These are phyloP conservation scores for Sarocladium strictum DNA, from an alignment of 2,329 filamentous ascomycete genomes.

Conservation along the genomic window DNA sequence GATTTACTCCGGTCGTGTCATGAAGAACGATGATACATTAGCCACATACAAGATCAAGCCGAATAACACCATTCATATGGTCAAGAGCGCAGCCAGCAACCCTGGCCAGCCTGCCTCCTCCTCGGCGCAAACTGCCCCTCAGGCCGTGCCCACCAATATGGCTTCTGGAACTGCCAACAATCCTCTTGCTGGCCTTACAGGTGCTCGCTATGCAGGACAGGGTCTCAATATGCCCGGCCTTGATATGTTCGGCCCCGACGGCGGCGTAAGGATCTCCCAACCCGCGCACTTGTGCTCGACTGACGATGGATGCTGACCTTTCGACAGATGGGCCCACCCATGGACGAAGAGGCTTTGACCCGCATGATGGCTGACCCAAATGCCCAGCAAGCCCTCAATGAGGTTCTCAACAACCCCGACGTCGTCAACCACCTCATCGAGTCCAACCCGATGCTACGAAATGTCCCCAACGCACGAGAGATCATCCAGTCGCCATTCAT, in stretches of 20 bases:
- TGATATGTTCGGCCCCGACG: slow-evolving; percentile 88
- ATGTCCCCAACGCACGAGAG: slow-evolving; percentile 70
- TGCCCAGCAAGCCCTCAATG: slow-evolving; percentile 82
- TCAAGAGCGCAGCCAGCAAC: slow-evolving; percentile 93
- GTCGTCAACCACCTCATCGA: slow-evolving; percentile 94
- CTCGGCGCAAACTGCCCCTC: slow-evolving; percentile 33
- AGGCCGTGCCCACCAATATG: slow-evolving; percentile 64
- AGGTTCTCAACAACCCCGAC: slow-evolving; percentile 90
- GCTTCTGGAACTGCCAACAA: slow-evolving; percentile 81
- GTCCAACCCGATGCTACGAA: slow-evolving; percentile 75
- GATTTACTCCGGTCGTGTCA: slow-evolving; percentile 94
- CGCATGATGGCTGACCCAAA: slow-evolving; percentile 85
- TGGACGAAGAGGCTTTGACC: slow-evolving; percentile 73
- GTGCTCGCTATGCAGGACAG: slow-evolving; percentile 88
- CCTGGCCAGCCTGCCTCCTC: slow-evolving; percentile 38
- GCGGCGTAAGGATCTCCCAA: slow-evolving; percentile 62
- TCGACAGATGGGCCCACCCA: slow-evolving; percentile 78
- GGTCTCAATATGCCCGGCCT: slow-evolving; percentile 74
- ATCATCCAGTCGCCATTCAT: slow-evolving; percentile 86
- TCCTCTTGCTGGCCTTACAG: slow-evolving; percentile 82
- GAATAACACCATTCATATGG: slow-evolving; percentile 91
- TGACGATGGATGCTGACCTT: slow-evolving; percentile 20
- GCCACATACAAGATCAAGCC: slow-evolving; percentile 90
- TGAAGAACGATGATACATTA: slow-evolving; percentile 89
- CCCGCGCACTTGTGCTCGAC: too few relatives aligned